phyloP scores from a whole-genome alignment of 2,329 filamentous ascomycete genomes.

The Cercospora zeae-maydis region DNA sequence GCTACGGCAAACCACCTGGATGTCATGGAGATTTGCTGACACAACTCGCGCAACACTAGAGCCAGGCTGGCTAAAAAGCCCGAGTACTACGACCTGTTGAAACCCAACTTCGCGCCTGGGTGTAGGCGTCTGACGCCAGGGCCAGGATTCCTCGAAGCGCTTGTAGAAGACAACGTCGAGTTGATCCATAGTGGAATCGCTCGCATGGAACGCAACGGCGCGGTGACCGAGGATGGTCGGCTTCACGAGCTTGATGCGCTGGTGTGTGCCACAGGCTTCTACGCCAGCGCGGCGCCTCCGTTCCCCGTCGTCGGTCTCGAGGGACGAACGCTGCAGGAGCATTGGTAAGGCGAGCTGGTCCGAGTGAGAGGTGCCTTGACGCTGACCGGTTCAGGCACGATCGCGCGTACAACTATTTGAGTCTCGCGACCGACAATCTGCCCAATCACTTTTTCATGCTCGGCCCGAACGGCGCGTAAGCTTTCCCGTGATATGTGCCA shows the following conservation, averaged over 20 bases:
- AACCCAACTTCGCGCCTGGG: conserved; percentile 43
- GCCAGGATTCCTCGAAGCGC: conserved; percentile 51
- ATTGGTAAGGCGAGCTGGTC: conserved; percentile 31
- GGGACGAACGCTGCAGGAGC: conserved; percentile 31
- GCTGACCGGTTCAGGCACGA: conserved; percentile 11
- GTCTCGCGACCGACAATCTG: conserved; percentile 28
- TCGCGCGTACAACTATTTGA: conserved; percentile 38
- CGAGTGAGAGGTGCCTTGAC: not conserved
- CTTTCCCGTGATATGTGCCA: not conserved
- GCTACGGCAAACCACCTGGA: not conserved
- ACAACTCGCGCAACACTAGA: not conserved
- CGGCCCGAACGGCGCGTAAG: conserved; percentile 22
- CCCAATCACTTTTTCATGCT: conserved; percentile 35
- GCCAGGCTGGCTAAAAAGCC: conserved; percentile 37
- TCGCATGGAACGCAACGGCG: conserved; percentile 38
- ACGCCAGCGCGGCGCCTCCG: conserved; percentile 34
- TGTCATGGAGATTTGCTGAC: not conserved
- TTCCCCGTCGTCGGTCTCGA: conserved; percentile 29
- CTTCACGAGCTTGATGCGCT: conserved; percentile 33
- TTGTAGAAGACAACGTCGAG: conserved; percentile 47
- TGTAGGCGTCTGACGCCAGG: conserved; percentile 51
- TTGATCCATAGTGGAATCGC: conserved; percentile 42
- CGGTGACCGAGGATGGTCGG: conserved; percentile 43
- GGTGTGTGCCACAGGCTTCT: conserved; percentile 38
- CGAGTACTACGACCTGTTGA: conserved; percentile 41